Percentiles rank a stretch among this genome's conserved stretches.
These are phyloP conservation scores for Fraxinus dipetala DNA, from an alignment of 305 asterid species.

Conservation along the genomic window DNA sequence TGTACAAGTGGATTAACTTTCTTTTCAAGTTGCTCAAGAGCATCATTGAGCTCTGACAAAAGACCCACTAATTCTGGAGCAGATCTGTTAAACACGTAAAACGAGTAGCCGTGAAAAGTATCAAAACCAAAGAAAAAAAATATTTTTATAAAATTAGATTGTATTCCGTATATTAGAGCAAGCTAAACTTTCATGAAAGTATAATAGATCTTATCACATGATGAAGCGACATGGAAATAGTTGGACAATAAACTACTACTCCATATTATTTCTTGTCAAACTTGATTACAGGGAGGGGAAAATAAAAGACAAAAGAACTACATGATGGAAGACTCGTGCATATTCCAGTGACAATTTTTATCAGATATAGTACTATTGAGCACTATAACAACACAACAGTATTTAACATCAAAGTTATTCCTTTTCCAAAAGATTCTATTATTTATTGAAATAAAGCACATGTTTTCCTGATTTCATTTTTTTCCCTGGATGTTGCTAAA, in stretches of 20 bases:
- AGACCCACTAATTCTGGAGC: constrained; percentile 92
- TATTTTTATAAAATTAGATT: not conserved
- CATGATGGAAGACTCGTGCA: not conserved
- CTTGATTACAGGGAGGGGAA: not conserved
- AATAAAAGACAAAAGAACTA: not conserved
- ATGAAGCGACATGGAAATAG: constrained; percentile 14
- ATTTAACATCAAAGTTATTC: not conserved
- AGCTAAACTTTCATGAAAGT: constrained; percentile 11
- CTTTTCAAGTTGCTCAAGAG: constrained; percentile 70
- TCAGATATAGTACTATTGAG: not conserved
- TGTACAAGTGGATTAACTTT: constrained; percentile 71
- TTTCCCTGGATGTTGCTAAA: not conserved
- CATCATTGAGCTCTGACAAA: constrained; percentile 76
- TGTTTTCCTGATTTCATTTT: not conserved
- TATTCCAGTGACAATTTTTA: not conserved
- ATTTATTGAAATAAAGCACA: not conserved
- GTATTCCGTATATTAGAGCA: not conserved
- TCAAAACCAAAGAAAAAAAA: constrained; percentile 1
- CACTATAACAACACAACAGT: constrained; percentile 1
- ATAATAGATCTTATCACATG: constrained; percentile 10
- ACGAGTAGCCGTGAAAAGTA: constrained; percentile 17
- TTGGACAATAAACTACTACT: constrained; percentile 15
- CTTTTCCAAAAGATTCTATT: not conserved
- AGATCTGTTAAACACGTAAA: constrained; percentile 56
- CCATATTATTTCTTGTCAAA: constrained; percentile 5